A percentile compares a stretch with the other conserved stretches of the same genome.
Conservation (phyloP, 192 early-diverging fungal species). For the Kappamyces sp. region DNA sequence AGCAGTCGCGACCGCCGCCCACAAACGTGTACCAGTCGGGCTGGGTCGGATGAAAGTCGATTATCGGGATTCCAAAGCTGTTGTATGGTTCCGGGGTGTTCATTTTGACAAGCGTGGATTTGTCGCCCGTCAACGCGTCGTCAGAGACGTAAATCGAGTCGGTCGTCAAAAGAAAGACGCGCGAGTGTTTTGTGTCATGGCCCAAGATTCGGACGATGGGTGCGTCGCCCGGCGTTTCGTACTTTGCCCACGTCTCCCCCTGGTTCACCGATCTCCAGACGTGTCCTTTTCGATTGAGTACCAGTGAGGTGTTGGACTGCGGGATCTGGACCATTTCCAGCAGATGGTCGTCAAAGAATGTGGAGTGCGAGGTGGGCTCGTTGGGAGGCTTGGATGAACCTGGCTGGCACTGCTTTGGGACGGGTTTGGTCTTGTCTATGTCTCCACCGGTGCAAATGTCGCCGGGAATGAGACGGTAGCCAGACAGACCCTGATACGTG, state of each 20-base stretch:
- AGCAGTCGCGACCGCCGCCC: conserved; percentile 44
- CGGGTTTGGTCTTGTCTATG: conserved; percentile 3
- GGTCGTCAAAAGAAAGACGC: conserved; percentile 44
- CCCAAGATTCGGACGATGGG: conserved; percentile 50
- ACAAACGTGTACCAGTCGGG: conserved; percentile 84
- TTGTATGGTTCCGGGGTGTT: conserved; percentile 59
- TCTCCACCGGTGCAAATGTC: conserved; percentile 62
- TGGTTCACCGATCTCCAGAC: conserved; percentile 68
- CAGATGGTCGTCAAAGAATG: conserved; percentile 41
- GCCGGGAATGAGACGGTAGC: conserved; percentile 80
- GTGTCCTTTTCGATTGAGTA: conserved; percentile 51
- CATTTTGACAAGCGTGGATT: conserved; percentile 21
- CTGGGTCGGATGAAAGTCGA: conserved; percentile 87
- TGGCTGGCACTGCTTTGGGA: conserved; percentile 13
- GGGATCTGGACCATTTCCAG: conserved; percentile 62
- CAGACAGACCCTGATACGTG: conserved; percentile 67
- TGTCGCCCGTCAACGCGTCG: conserved; percentile 54
- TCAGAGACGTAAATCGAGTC: conserved; percentile 28
- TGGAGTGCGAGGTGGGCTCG: conserved; percentile 6
- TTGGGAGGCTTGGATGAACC: conserved; percentile 9
- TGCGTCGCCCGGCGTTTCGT: conserved; percentile 38
- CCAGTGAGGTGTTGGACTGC: conserved; percentile 53
- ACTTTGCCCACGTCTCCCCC: conserved; percentile 64
- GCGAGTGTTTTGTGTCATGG: conserved; percentile 63
- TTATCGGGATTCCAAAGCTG: conserved; percentile 53